A percentile compares a stretch with the other conserved stretches of the same genome.
phyloP scores from a whole-genome alignment of 305 asterid genomes.

The Fraxinus sp. region DNA sequence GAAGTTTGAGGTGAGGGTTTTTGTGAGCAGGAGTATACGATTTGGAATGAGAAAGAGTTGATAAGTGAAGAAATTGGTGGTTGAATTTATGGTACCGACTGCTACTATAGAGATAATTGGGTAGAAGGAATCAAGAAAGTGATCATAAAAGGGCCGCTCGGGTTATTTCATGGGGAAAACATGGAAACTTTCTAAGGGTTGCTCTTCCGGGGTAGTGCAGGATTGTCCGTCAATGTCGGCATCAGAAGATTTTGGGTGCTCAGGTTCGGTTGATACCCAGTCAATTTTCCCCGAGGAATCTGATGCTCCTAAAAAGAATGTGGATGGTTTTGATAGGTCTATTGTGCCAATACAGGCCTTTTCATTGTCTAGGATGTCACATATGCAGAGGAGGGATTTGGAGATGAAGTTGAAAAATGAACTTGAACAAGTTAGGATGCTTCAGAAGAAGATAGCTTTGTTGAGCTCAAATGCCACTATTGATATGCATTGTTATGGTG shows the following conservation, averaged over 20 bases:
- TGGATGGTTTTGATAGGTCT: conserved; percentile 41
- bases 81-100: conserved; percentile 49
- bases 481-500: conserved; percentile 39
- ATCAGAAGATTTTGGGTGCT: conserved; percentile 51
- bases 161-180: conserved; percentile 56
- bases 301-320: conserved; percentile 43
- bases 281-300: conserved; percentile 44
- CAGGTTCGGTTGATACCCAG: conserved; percentile 36
- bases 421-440: conserved; percentile 57
- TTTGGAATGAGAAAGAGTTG: conserved; percentile 36
- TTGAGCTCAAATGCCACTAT: conserved; percentile 24
- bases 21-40: conserved; percentile 22
- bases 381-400: conserved; percentile 50
- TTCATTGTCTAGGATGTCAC: conserved; percentile 55
- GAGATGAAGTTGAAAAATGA: conserved; percentile 49
- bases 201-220: conserved; percentile 49
- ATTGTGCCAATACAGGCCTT: conserved; percentile 47
- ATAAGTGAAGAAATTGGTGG: conserved; percentile 33
- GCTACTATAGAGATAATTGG: conserved; percentile 48
- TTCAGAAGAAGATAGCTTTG: conserved; percentile 53
- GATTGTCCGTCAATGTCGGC: conserved; percentile 61
- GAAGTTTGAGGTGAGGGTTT: background rate
- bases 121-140: conserved; percentile 37
- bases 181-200: conserved; percentile 52
- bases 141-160: conserved; percentile 19